Evolutionary conservation across 2,329 filamentous ascomycete genomes (phyloP), one percentile per base, ranked within the genome.

Genomic region (Lasiodiplodia sp.): DNA sequence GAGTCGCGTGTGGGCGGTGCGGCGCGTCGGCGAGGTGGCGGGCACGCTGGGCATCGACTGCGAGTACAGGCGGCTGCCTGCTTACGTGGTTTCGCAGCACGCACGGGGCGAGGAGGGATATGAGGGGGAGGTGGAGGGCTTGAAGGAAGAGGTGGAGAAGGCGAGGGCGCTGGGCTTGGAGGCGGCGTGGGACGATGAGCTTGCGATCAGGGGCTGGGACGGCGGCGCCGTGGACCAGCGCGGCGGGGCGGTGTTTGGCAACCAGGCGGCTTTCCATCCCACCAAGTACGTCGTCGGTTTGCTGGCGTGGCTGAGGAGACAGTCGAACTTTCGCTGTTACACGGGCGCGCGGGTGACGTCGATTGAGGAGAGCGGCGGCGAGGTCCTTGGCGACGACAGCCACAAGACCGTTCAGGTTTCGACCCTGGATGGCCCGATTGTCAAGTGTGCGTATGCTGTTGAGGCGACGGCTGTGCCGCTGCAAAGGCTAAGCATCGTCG

Each of bases 241-340:
- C 40, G 85, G 83, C 66, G 86, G 83, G 2, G 80, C 82, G 3
- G 74, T 88, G 4, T 83, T 82, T 65, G 67, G 73, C 2, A 75
- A 80, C 18, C 86, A 88, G 71, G 86, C 85, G 0, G 83, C 85
- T 0, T 88, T 88, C 73, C 86, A 88, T 67, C 86, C 86, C 0
- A 88, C 86, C 3, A 84, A 83, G 71, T 88, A 88, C 71, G 75
- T 87, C 0, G 77, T 82, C 47, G 86, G 85, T 7, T 73, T 88
- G 1, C 78, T 89, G 3, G 78, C 81, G 8, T 87, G 84, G 79
- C 80, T 88, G 21, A 77, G 81, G 37, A 69, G 83, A 21, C 85
- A 87, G 71, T 79, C 81, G 8, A 84, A 86, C 74, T 89, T 88
- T 74, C 75, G 79, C 40, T 87, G 84, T 75, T 87, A 81, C 74